Evolutionary conservation across 2,329 filamentous ascomycete species (phyloP).

Genomic region (Chrysosporium keratinophilum): DNA sequence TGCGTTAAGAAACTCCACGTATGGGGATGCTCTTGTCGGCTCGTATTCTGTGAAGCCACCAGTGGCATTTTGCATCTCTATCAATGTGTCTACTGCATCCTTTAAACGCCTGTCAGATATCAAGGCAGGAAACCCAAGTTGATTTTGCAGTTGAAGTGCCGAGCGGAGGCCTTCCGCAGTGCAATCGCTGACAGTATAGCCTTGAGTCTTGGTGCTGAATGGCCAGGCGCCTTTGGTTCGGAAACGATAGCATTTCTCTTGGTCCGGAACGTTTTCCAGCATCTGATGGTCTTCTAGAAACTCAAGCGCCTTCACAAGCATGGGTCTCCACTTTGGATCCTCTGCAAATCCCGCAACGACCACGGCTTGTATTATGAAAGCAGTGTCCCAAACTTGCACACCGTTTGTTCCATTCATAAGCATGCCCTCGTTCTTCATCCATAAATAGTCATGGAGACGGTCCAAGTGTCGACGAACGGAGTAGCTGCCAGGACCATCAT

Average conservation of each 20-base stretch:
- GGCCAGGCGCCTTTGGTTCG: constrained; percentile 89
- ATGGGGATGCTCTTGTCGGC: constrained; percentile 62
- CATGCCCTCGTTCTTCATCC: constrained; percentile 89
- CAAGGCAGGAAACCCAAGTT: constrained; percentile 61
- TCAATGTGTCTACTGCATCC: constrained; percentile 78
- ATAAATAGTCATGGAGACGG: constrained; percentile 73
- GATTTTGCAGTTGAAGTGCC: constrained; percentile 72
- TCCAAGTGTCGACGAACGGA: constrained; percentile 69
- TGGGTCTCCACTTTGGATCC: constrained; percentile 65
- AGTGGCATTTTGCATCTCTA: constrained; percentile 80
- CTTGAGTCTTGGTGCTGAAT: constrained; percentile 85
- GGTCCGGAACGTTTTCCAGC: constrained; percentile 66
- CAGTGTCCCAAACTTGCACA: constrained; percentile 95
- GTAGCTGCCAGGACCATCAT: constrained; percentile 64
- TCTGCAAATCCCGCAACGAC: constrained; percentile 68
- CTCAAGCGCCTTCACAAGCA: constrained; percentile 69
- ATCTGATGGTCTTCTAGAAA: constrained; percentile 92
- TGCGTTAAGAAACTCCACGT: constrained; percentile 78
- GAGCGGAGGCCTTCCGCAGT: constrained; percentile 84
- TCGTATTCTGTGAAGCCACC: constrained; percentile 91
- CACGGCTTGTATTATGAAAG: constrained; percentile 75
- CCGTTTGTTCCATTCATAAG: constrained; percentile 93
- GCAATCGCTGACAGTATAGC: constrained; percentile 92
- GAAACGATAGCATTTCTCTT: constrained; percentile 76
- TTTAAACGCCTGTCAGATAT: constrained; percentile 68